phyloP scores from a whole-genome alignment of 2,329 filamentous ascomycete species.

The Arthrobotrys sinensis region DNA sequence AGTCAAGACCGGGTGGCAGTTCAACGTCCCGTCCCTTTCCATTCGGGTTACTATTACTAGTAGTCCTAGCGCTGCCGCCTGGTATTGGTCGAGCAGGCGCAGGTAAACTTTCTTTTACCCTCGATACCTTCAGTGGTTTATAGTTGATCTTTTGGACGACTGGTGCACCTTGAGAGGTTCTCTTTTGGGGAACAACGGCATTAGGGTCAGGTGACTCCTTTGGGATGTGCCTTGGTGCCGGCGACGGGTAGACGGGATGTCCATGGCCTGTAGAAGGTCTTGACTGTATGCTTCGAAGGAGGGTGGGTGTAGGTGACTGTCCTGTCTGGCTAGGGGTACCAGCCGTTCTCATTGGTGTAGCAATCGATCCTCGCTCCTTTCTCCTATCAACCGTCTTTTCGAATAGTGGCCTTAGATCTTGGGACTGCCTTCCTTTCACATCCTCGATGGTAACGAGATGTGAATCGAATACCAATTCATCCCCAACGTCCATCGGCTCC shows the following conservation, averaged over 20 bases:
- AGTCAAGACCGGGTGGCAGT: slow-evolving; percentile 13
- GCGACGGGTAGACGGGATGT: slow-evolving; percentile 37
- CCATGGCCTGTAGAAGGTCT: slow-evolving; percentile 33
- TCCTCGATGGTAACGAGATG: slow-evolving; percentile 64
- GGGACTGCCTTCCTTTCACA: slow-evolving; percentile 62
- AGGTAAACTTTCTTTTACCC: slow-evolving; percentile 4
- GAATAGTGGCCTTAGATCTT: slow-evolving; percentile 63
- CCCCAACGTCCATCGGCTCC: slow-evolving; percentile 62
- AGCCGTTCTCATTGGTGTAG: slow-evolving; percentile 33
- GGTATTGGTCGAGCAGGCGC: not conserved
- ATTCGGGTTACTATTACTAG: not conserved
- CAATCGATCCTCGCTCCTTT: slow-evolving; percentile 33
- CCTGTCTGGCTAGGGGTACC: slow-evolving; percentile 4
- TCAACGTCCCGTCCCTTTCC: not conserved
- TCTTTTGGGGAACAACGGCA: slow-evolving; percentile 45
- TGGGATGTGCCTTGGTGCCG: not conserved
- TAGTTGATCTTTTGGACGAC: slow-evolving; percentile 46
- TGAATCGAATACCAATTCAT: slow-evolving; percentile 64
- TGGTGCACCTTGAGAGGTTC: slow-evolving; percentile 35
- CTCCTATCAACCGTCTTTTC: slow-evolving; percentile 59
- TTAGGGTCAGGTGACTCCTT: slow-evolving; percentile 14
- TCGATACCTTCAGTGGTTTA: slow-evolving; percentile 48
- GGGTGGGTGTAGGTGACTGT: slow-evolving; percentile 36
- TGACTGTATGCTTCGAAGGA: slow-evolving; percentile 46
- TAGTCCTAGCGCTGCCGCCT: not conserved